A percentile compares a stretch with the other conserved stretches of the same genome.
These are phyloP conservation scores for Pyricularia sp. DNA, from an alignment of 2,329 filamentous ascomycete species.

Conservation along the genomic window DNA sequence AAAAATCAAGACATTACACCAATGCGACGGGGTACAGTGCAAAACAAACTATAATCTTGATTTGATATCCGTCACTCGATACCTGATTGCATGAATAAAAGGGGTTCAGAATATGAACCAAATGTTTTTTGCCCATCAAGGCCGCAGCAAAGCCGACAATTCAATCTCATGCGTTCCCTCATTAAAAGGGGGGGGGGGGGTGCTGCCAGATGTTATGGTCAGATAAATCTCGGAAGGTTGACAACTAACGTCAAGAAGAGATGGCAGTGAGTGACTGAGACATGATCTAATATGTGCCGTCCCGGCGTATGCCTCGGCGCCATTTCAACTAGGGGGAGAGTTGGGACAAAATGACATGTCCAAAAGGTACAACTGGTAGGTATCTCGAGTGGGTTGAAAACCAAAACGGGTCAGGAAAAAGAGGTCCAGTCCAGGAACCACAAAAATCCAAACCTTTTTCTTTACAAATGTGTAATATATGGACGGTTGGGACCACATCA, in stretches of 20 bases:
- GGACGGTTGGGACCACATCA: background rate
- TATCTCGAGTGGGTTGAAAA: background rate
- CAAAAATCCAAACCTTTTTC: background rate
- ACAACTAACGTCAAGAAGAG: background rate
- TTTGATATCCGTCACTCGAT: background rate
- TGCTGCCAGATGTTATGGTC: background rate
- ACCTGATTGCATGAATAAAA: background rate
- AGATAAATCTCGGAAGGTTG: background rate
- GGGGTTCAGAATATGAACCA: background rate
- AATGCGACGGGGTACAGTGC: background rate
- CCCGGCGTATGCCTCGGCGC: background rate
- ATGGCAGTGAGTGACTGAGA: background rate
- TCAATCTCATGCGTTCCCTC: background rate
- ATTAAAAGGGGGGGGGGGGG: background rate
- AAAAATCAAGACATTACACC: background rate
- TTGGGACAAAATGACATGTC: background rate
- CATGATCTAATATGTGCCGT: background rate
- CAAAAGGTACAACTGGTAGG: background rate
- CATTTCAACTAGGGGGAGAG: background rate
- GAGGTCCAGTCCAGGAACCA: background rate
- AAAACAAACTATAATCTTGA: background rate
- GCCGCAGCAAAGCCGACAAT: background rate
- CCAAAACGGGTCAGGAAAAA: background rate
- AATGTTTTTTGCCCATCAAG: background rate
- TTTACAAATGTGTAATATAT: background rate